Evolutionary conservation across 306 rosid species (phyloP), one percentile per base, ranked within the genome.

Genomic region (Crataegus laevigata): DNA sequence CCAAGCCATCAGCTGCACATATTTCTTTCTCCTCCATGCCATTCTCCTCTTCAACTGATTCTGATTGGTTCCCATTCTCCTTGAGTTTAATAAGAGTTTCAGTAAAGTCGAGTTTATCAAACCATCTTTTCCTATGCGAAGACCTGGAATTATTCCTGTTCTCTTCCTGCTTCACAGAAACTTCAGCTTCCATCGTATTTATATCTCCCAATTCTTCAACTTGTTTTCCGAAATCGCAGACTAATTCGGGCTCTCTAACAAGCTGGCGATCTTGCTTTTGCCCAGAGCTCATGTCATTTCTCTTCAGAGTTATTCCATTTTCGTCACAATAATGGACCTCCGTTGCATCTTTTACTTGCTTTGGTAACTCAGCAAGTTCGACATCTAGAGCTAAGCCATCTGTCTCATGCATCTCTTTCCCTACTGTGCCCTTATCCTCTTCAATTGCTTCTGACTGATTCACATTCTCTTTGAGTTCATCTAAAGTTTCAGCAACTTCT

Each of bases 121-220:
- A 76, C 71, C 78, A 79, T 65, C 51, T 77, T 85, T 88, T 87
- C 78, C 76, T 91, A 40, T 73, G 24, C 26, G 82, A 80, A 80
- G 76, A 75, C 63, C 58, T 57, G 74, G 77, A 81, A 69, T 19
- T 73, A 78, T 45, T 86, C 78, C 79, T 75, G 40, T 81, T 81
- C 38, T 80, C 75, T 73, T 82, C 89, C 80, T 61, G 64, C 74
- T 75, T 78, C 72, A 51, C 76, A 61, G 45, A 45, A 83, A 86
- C 77, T 78, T 78, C 82, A 73, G 65, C 85, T 79, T 83, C 85
- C 66, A 83, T 51, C 38, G 74, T 62, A 69, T 51, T 52, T 51
- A 77, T 50, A 70, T 73, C 85, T 64, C 52, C 82, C 38, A 62
- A 74, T 76, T 79, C 92, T 83, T 88, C 96, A 74, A 65, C 69